Evolutionary conservation across 2,329 filamentous ascomycete species (phyloP), one percentile per base, ranked within the genome.

Genomic region (Fusarium tricinctum): DNA sequence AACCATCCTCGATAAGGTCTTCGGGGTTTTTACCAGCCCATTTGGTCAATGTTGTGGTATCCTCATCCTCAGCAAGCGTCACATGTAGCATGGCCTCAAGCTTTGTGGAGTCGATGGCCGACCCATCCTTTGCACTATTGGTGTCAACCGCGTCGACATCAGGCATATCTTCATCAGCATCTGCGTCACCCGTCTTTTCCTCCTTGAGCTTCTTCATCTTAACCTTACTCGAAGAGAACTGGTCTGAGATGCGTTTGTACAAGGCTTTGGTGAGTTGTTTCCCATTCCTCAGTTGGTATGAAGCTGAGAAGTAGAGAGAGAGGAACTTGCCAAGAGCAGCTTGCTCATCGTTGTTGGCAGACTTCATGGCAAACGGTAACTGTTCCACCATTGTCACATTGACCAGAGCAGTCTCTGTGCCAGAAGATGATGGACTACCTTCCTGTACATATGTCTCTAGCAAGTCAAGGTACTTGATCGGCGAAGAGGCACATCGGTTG

Each of bases 401-500:
- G 5, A 97, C 73, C 19, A 93, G 84, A 69, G 91, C 93, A 13
- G 74, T 46, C 70, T 71, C 22, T 45, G 69, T n/a, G 12, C 53
- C 51, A 6, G 69, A 51, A 3, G 57, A 38, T 3, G 75, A 66
- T n/a, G 78, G 69, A 40, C 76, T 67, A 43, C 72, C 72, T 14
- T 75, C 74, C 5, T 71, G 70, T 6, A 74, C 47, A 33, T 77
- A 78, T 40, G 88, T 84, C 54, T 89, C 84, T 26, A 92, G 78
- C 73, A 89, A 82, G 63, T 96, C 91, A 28, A 96, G 88, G 73
- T 97, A 95, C 75, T 93, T 97, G 74, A 97, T 90, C 0, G 93
- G 92, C 23, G 91, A 90, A 4, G 82, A 89, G 17, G 90, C 89
- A 70, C 92, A 92, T 23, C 94, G 88, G 30, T 88, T 88, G 52